Conservation (phyloP, 768 basidiomycete species). For the Krasilnikovozyma curviuscula region DNA sequence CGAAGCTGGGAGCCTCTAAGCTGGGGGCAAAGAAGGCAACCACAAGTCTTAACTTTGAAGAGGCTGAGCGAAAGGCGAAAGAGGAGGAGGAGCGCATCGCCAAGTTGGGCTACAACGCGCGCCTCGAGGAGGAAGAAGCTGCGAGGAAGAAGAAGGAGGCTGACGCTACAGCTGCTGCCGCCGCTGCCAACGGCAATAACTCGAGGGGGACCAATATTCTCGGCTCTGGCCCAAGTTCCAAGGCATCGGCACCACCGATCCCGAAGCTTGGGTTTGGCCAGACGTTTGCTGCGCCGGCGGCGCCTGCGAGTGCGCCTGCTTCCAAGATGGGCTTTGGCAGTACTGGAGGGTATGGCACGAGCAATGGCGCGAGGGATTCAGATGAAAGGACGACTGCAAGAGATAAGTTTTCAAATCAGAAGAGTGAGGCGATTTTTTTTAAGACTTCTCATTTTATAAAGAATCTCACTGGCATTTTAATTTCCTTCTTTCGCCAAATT, state of each 20-base stretch:
- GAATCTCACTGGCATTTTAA: neutral
- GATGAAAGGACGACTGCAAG: slow-evolving; percentile 46
- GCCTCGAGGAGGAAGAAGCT: slow-evolving; percentile 66
- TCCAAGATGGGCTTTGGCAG: slow-evolving; percentile 22
- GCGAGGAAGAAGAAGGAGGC: slow-evolving; percentile 38
- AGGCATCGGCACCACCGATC: slow-evolving; percentile 26
- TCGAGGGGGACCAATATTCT: neutral
- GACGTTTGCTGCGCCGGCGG: slow-evolving; percentile 41
- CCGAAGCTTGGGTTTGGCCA: slow-evolving; percentile 67
- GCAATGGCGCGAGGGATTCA: slow-evolving; percentile 17
- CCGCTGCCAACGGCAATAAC: slow-evolving; percentile 14
- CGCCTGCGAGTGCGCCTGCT: slow-evolving; percentile 27
- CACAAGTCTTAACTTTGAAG: slow-evolving; percentile 63
- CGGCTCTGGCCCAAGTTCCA: neutral
- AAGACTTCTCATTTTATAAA: neutral
- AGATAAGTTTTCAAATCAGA: slow-evolving; percentile 78
- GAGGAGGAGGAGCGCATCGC: slow-evolving; percentile 87
- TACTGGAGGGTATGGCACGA: slow-evolving; percentile 15
- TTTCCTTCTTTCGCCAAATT: neutral
- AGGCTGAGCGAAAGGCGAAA: slow-evolving; percentile 69
- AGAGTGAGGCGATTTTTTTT: slow-evolving; percentile 27
- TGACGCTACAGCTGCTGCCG: slow-evolving; percentile 24
- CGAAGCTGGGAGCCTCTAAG: slow-evolving; percentile 38
- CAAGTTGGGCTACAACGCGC: slow-evolving; percentile 75
- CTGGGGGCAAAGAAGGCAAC: slow-evolving; percentile 77